Evolutionary conservation across 2,329 filamentous ascomycete species (phyloP).

Genomic region (Ceratocystis smalleyi): DNA sequence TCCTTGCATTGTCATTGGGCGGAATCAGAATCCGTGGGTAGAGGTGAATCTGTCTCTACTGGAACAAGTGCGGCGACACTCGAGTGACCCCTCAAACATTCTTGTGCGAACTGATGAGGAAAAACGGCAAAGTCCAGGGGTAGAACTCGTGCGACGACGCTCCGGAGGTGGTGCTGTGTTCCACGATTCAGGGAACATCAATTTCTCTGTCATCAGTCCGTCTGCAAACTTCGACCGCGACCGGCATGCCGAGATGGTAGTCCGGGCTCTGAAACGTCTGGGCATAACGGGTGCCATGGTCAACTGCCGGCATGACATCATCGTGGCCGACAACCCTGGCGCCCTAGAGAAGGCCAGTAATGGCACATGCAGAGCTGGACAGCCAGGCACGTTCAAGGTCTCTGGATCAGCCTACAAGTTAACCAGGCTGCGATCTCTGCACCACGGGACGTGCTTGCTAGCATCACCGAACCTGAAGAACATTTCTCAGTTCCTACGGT

Average conservation of each 20-base stretch:
- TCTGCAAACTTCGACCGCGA: slow-evolving; percentile 62
- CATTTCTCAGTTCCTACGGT: slow-evolving; percentile 56
- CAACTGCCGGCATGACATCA: slow-evolving; percentile 87
- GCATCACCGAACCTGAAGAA: slow-evolving; percentile 55
- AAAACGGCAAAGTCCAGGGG: slow-evolving; percentile 20
- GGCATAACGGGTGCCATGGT: slow-evolving; percentile 50
- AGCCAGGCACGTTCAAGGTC: slow-evolving; percentile 48
- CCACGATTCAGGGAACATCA: slow-evolving; percentile 84
- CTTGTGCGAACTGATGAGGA: slow-evolving; percentile 17
- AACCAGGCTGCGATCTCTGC: slow-evolving; percentile 62
- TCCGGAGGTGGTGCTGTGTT: slow-evolving; percentile 89
- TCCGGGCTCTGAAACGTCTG: slow-evolving; percentile 54
- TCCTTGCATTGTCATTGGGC: slow-evolving; percentile 77
- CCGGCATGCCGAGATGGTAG: slow-evolving; percentile 84
- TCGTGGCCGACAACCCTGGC: slow-evolving; percentile 38
- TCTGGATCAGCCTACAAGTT: slow-evolving; percentile 94
- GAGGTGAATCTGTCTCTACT: slow-evolving; percentile 64
- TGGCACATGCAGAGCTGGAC: slow-evolving; percentile 12
- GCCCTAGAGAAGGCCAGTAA: background rate
- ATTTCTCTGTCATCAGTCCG: slow-evolving; percentile 84
- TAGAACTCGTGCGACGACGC: slow-evolving; percentile 61
- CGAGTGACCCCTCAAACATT: background rate
- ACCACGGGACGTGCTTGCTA: slow-evolving; percentile 85
- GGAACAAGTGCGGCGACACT: slow-evolving; percentile 1
- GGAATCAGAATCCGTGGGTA: slow-evolving; percentile 96